Evolutionary conservation across 345 rosid species (phyloP).

Genomic region (Abelmoschus esculentus): DNA sequence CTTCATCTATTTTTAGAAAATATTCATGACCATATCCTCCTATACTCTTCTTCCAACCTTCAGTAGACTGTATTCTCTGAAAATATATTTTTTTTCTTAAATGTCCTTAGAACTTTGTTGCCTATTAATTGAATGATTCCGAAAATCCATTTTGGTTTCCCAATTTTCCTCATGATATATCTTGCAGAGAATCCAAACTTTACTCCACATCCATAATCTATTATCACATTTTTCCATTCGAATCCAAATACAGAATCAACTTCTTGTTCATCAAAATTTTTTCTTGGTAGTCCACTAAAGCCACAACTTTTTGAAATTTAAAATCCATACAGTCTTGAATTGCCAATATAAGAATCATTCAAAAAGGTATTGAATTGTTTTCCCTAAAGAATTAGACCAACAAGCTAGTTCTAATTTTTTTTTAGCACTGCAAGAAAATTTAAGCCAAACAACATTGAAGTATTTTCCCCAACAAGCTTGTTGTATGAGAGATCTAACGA

Average conservation of each 20-base stretch:
- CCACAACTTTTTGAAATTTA: background rate
- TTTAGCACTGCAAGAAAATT: constrained; percentile 7
- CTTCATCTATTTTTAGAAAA: too few species aligned
- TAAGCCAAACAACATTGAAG: background rate
- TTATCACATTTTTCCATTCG: background rate
- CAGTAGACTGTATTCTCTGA: too few species aligned
- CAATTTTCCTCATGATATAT: background rate
- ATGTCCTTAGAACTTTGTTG: background rate
- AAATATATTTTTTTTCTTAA: background rate
- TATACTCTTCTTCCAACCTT: too few species aligned
- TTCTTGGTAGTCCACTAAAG: background rate
- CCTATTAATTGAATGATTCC: background rate
- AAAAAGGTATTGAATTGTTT: background rate
- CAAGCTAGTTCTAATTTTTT: too few species aligned
- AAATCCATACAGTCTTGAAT: background rate
- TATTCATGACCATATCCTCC: too few species aligned
- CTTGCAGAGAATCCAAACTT: too few species aligned
- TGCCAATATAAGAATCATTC: background rate
- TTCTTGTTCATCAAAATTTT: background rate
- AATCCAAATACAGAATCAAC: background rate
- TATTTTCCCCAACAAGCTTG: too few species aligned
- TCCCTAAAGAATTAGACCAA: constrained; percentile 11
- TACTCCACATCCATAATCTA: background rate
- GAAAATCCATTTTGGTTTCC: background rate
- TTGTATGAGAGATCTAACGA: background rate